These are phyloP conservation scores for Colletotrichum sublineola DNA, from an alignment of 2,329 filamentous ascomycete genomes.

Conservation along the genomic window DNA sequence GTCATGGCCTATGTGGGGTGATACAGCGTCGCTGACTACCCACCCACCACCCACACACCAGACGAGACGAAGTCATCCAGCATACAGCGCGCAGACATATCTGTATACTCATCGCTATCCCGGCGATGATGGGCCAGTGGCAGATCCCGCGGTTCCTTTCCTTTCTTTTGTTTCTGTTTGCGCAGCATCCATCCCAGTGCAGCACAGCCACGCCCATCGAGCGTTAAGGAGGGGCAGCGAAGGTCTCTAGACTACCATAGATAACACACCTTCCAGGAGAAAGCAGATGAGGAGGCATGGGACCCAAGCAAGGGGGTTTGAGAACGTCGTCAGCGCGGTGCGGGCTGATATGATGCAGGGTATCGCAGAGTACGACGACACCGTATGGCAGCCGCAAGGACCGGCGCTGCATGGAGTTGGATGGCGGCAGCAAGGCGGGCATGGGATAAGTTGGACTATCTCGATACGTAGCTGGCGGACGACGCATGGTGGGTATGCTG, in stretches of 20 bases:
- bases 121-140: background rate
- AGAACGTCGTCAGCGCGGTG: conserved; percentile 18
- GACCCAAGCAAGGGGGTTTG: conserved; percentile 4
- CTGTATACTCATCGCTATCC: conserved; percentile 2
- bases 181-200: background rate
- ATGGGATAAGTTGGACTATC: conserved; percentile 29
- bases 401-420: conserved; percentile 8
- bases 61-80: conserved; percentile 10
- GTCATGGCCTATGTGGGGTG: conserved; percentile 25
- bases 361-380: conserved; percentile 16
- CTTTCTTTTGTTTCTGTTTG: background rate
- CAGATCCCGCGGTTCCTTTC: background rate
- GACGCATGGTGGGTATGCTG: conserved; percentile 17
- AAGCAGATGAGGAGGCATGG: conserved; percentile 17
- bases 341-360: conserved; percentile 39
- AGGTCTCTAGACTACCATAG: background rate
- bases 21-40: conserved; percentile 1
- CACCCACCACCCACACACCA: conserved; percentile 13
- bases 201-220: conserved; percentile 1
- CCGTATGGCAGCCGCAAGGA: conserved; percentile 11
- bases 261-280: background rate
- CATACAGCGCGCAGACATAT: background rate
- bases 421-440: background rate
- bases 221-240: background rate
- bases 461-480: conserved; percentile 26